A percentile compares a stretch with the other conserved stretches of the same genome.
Conservation (phyloP, 768 basidiomycete species). For the Fomitopsis serialis region DNA sequence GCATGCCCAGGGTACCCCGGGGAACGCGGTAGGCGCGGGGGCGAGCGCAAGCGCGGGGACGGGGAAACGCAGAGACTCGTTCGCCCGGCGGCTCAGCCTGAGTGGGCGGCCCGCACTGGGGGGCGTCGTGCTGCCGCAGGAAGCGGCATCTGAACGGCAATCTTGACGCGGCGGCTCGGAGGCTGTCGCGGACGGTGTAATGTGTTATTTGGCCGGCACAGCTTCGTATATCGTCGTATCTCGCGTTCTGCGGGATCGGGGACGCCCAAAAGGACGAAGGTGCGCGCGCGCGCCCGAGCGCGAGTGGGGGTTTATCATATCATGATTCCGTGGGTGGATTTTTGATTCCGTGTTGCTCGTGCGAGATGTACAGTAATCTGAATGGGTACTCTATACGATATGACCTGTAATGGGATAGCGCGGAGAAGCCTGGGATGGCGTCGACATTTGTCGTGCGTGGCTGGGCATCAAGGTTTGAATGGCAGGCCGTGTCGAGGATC, state of each 20-base stretch:
- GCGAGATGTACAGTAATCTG: neutral
- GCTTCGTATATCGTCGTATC: conserved; percentile 6
- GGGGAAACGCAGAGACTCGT: conserved; percentile 23
- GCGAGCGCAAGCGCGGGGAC: conserved; percentile 18
- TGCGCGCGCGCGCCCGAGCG: neutral
- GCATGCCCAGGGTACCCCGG: conserved; percentile 4
- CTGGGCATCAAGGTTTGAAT: neutral
- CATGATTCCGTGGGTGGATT: neutral
- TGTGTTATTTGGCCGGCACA: conserved; percentile 4
- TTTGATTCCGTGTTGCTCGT: conserved; percentile 1
- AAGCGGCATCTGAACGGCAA: conserved; percentile 22
- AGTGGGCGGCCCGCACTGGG: conserved; percentile 17
- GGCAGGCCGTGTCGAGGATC: neutral
- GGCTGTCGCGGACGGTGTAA: neutral
- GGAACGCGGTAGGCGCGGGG: conserved; percentile 10
- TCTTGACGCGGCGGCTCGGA: conserved; percentile 10
- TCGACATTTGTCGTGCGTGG: conserved; percentile 1
- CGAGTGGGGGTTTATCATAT: neutral
- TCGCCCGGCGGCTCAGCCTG: conserved; percentile 26
- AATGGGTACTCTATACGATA: neutral
- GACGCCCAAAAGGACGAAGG: conserved; percentile 6
- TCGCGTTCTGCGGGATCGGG: conserved; percentile 10
- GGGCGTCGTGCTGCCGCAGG: conserved; percentile 9
- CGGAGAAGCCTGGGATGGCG: neutral
- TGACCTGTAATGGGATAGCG: neutral